Conservation (phyloP, 2,329 filamentous ascomycete genomes). For the Pyricularia sp. region DNA sequence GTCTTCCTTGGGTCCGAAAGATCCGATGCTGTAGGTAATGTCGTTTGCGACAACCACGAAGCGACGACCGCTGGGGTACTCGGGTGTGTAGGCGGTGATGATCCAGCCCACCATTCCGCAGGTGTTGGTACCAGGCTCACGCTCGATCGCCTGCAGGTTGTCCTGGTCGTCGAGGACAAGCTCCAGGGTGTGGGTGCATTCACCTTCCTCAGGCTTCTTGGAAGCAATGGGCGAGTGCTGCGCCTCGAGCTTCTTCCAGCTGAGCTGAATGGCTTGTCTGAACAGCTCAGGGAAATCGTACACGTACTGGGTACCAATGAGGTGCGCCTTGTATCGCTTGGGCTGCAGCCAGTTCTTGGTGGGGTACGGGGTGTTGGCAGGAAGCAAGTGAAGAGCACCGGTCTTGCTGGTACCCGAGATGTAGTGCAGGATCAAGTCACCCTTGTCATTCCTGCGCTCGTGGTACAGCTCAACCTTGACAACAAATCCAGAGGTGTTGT, state of each 20-base stretch:
- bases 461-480: constrained; percentile 97
- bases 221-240: constrained; percentile 62
- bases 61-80: constrained; percentile 85
- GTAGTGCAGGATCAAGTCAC: constrained; percentile 97
- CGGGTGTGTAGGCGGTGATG: constrained; percentile 86
- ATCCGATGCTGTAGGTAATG: constrained; percentile 98
- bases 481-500: constrained; percentile 95
- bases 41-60: constrained; percentile 98
- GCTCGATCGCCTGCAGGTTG: constrained; percentile 83
- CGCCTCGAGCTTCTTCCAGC: constrained; percentile 69
- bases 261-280: constrained; percentile 94
- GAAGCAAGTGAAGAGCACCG: constrained; percentile 86
- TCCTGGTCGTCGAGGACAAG: constrained; percentile 92
- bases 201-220: constrained; percentile 75
- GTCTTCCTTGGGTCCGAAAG: constrained; percentile 93
- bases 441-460: constrained; percentile 96
- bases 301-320: constrained; percentile 98
- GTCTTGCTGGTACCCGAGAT: constrained; percentile 93
- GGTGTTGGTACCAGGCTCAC: constrained; percentile 88
- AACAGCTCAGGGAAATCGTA: constrained; percentile 99
- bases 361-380: constrained; percentile 85
- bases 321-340: constrained; percentile 97
- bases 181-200: constrained; percentile 91
- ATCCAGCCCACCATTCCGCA: constrained; percentile 99
- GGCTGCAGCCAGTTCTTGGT: constrained; percentile 99